These are phyloP conservation scores for Flagelloscypha sp. DNA, from an alignment of 768 basidiomycete genomes.

Conservation along the genomic window DNA sequence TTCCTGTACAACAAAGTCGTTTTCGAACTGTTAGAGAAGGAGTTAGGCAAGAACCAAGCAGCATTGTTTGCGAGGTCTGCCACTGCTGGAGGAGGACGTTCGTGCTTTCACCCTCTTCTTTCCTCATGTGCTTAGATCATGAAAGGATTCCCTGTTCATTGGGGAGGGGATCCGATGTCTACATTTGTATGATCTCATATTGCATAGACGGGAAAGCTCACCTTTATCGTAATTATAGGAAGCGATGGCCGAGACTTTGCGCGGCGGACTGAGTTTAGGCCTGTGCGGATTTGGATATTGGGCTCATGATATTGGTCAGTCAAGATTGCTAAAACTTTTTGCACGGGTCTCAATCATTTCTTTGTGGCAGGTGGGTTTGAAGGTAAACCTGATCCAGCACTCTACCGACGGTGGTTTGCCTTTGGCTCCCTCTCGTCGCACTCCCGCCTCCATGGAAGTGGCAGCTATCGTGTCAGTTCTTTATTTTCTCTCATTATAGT, in stretches of 20 bases:
- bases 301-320: conserved; percentile 39
- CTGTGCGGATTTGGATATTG: conserved; percentile 37
- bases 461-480: conserved; percentile 34
- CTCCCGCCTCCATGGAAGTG: conserved; percentile 37
- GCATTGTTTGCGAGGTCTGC: conserved; percentile 39
- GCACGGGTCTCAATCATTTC: neutral
- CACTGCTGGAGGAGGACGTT: conserved; percentile 38
- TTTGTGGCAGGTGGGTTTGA: conserved; percentile 19
- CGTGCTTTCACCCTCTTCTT: too few relatives aligned
- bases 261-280: conserved; percentile 35
- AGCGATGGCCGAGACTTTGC: conserved; percentile 41
- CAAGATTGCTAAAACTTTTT: conserved; percentile 7
- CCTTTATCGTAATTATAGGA: too few relatives aligned
- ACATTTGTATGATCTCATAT: too few relatives aligned
- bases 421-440: conserved; percentile 32
- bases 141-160: conserved; percentile 31
- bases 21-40: conserved; percentile 29
- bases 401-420: conserved; percentile 41
- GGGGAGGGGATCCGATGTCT: conserved; percentile 39
- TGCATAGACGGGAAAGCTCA: too few relatives aligned
- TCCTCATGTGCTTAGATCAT: too few relatives aligned
- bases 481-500: neutral
- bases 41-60: conserved; percentile 30
- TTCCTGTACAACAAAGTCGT: conserved; percentile 35
- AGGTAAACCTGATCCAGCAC: conserved; percentile 28